These are phyloP conservation scores for Pseudogymnoascus sp. DNA, from an alignment of 2,329 filamentous ascomycete species.

Conservation along the genomic window DNA sequence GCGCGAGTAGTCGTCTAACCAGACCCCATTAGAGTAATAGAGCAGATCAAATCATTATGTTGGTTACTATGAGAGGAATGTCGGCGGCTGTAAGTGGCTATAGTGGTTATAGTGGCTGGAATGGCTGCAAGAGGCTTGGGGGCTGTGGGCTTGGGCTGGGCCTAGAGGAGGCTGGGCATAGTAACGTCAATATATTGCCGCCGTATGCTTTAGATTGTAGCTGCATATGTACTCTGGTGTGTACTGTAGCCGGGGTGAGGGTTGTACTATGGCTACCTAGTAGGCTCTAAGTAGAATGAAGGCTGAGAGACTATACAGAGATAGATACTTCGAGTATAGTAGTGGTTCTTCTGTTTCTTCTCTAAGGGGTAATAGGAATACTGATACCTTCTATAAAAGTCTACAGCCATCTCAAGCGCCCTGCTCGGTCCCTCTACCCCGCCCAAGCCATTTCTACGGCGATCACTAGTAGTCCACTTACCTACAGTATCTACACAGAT, in stretches of 20 bases:
- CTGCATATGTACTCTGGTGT: background rate
- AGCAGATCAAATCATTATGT: background rate
- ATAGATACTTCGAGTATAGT: background rate
- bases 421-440: background rate
- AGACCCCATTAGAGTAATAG: background rate
- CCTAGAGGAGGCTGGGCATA: background rate
- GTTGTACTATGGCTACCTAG: background rate
- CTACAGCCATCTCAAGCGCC: background rate
- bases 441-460: background rate
- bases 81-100: background rate
- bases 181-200: background rate
- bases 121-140: slow-evolving; percentile 4
- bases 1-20: background rate
- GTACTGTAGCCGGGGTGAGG: background rate
- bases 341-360: background rate
- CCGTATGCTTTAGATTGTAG: background rate
- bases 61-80: background rate
- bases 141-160: slow-evolving; percentile 1
- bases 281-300: background rate
- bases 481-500: background rate
- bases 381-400: background rate
- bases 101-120: background rate
- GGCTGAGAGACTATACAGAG: background rate
- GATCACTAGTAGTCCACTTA: background rate
- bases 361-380: background rate